Percentiles rank a stretch among this genome's conserved stretches.
Evolutionary conservation across 768 basidiomycete genomes (phyloP).

Genomic region (Rhodosporidiobolus odoratus): DNA sequence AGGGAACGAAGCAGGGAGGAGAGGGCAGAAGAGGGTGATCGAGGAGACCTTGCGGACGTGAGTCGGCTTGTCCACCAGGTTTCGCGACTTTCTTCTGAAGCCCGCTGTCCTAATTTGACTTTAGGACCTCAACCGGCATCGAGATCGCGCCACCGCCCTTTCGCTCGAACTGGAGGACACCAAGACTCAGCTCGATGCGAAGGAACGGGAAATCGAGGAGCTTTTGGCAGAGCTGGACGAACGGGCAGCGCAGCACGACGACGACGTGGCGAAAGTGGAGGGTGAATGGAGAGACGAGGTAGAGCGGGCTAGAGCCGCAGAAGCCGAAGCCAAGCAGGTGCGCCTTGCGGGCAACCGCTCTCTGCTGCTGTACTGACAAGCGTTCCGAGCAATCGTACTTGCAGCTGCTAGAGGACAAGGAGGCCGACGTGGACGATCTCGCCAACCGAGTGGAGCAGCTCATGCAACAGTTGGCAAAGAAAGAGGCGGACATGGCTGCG

Average conservation of each 20-base stretch:
- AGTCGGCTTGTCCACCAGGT: too few species aligned
- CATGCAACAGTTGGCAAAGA: constrained; percentile 61
- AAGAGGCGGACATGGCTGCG: constrained; percentile 72
- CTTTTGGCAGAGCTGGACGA: constrained; percentile 71
- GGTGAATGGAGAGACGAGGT: constrained; percentile 82
- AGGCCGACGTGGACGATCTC: constrained; percentile 33
- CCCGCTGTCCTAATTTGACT: background rate
- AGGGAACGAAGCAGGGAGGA: constrained; percentile 60
- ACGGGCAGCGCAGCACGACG: constrained; percentile 42
- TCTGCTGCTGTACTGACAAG: too few species aligned
- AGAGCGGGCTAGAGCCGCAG: constrained; percentile 60
- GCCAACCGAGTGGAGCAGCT: constrained; percentile 34
- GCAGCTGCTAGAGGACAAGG: constrained; percentile 37
- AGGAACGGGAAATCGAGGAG: constrained; percentile 77
- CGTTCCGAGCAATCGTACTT: too few species aligned
- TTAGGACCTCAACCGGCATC: constrained; percentile 40
- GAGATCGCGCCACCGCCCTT: constrained; percentile 39
- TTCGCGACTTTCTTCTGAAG: too few species aligned
- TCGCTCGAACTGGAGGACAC: constrained; percentile 37
- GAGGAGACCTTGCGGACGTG: constrained; percentile 52
- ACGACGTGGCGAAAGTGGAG: too few species aligned
- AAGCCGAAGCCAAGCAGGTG: constrained; percentile 65
- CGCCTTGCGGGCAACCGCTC: constrained; percentile 55
- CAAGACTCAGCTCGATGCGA: constrained; percentile 60
- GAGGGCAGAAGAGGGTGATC: constrained; percentile 64